Evolutionary conservation across 306 rosid species (phyloP), one percentile per base, ranked within the genome.

Genomic region (Gleditsia sinensis): DNA sequence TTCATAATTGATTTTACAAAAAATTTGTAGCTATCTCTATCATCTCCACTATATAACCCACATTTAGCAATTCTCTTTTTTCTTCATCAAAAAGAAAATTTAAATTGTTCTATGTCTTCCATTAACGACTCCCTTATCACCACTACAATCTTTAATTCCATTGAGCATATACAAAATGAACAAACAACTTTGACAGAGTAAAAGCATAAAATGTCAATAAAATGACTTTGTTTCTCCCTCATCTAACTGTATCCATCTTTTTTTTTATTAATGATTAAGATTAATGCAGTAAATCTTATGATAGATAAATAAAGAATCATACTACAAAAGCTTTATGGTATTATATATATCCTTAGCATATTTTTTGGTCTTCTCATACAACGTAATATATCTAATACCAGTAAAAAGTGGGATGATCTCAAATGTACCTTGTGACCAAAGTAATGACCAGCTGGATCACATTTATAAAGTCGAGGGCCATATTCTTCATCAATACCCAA

Each of bases 361-460:
- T 0, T 45, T 71, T 67, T 36, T 42, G 10, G 45, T 69, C 61
- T 60, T 79, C 45, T 45, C 23, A 57, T 25, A 64, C 10, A 45
- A 74, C 46, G 69, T 37, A 69, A 39, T 33, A 30, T 34, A 63
- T 30, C 34, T 37, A 53, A 45, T 1, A 19, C 4, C 58, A 24
- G 61, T 21, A 9, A 49, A 56, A 64, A 76, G 72, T 54, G 57
- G 66, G 62, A 59, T 61, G 60, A 75, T 57, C 72, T 62, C 69
- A 13, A 30, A 60, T 19, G 36, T 85, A 92, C 99, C 99, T 95
- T 95, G 86, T 95, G 99, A 77, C 99, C 99, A 74, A 92, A 95
- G 88, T 88, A 92, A 82, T 95, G 99, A 67, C 99, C 99, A 46
- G 99, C 99, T 25, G 99, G 99, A 61, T 95, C 99, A 72, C 99